A percentile compares a stretch with the other conserved stretches of the same genome.
Conservation (phyloP, 371 early-diverging fungal genomes). For the Mucor indicus region DNA sequence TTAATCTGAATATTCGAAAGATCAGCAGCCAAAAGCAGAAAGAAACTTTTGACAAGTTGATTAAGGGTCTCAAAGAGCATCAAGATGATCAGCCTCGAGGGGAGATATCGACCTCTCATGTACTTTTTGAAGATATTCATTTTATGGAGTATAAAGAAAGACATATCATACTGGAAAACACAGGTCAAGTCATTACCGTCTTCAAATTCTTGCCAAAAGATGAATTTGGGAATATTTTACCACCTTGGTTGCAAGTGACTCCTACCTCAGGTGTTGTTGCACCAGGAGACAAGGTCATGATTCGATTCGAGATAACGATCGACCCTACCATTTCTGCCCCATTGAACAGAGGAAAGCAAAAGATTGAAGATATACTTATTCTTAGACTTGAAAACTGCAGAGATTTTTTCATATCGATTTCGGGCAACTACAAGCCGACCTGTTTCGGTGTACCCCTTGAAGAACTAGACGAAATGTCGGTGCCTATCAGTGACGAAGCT, state of each 20-base stretch:
- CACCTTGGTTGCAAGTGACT: slow-evolving; percentile 68
- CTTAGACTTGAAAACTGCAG: slow-evolving; percentile 77
- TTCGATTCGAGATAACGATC: slow-evolving; percentile 70
- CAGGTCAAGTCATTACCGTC: slow-evolving; percentile 70
- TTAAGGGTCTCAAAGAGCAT: slow-evolving; percentile 71
- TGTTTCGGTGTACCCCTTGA: slow-evolving; percentile 74
- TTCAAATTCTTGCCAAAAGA: slow-evolving; percentile 70
- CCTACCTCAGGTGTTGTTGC: slow-evolving; percentile 66
- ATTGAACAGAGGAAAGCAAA: slow-evolving; percentile 60
- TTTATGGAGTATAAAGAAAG: slow-evolving; percentile 60
- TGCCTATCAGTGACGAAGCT: background rate
- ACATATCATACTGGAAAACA: slow-evolving; percentile 66
- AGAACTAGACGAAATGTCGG: slow-evolving; percentile 37
- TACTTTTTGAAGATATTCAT: slow-evolving; percentile 81
- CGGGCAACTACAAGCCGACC: slow-evolving; percentile 68
- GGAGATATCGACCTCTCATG: slow-evolving; percentile 51
- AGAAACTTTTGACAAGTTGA: slow-evolving; percentile 53
- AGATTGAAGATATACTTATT: slow-evolving; percentile 77
- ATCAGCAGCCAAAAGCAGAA: slow-evolving; percentile 57
- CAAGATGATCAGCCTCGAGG: slow-evolving; percentile 84
- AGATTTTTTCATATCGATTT: slow-evolving; percentile 79
- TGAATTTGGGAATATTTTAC: slow-evolving; percentile 47
- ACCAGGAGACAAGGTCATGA: slow-evolving; percentile 63
- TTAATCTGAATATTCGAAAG: slow-evolving; percentile 52
- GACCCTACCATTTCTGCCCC: slow-evolving; percentile 59